Percentiles rank a stretch among this genome's conserved stretches.
phyloP scores from a whole-genome alignment of 2,329 filamentous ascomycete genomes.

The Aspergillus sp. region DNA sequence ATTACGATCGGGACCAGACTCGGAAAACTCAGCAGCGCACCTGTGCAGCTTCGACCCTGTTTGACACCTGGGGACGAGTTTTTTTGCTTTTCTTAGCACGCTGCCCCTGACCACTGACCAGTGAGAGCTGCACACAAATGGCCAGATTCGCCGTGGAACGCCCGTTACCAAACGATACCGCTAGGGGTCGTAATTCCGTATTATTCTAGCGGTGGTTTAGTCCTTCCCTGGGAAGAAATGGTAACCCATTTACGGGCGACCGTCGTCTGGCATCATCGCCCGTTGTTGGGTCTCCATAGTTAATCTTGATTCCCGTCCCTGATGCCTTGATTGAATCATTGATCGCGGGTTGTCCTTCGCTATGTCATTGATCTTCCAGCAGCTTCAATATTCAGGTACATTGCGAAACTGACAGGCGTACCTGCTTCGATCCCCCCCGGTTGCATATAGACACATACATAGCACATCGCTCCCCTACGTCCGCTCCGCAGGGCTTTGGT shows the following conservation, averaged over 20 bases:
- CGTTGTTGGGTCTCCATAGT: background rate
- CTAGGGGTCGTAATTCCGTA: background rate
- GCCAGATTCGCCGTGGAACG: background rate
- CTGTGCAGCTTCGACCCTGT: background rate
- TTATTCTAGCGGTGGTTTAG: background rate
- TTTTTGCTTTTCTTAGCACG: background rate
- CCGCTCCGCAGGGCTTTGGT: background rate
- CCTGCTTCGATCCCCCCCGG: background rate
- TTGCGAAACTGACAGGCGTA: background rate
- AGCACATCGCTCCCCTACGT: background rate
- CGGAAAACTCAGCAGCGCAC: background rate
- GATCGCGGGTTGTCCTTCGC: too few relatives aligned
- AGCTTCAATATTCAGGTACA: background rate
- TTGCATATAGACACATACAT: background rate
- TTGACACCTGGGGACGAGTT: background rate
- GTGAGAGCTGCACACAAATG: background rate
- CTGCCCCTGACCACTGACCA: constrained; percentile 2
- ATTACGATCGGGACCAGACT: background rate
- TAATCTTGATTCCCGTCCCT: background rate
- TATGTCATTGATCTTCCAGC: too few relatives aligned
- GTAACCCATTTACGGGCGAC: background rate
- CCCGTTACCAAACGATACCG: background rate
- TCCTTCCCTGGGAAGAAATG: background rate
- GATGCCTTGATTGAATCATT: background rate
- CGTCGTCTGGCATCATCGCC: background rate